Base-by-base conservation (phyloP, 2,329 filamentous ascomycete genomes). In the Ophiostoma sp. region DNA sequence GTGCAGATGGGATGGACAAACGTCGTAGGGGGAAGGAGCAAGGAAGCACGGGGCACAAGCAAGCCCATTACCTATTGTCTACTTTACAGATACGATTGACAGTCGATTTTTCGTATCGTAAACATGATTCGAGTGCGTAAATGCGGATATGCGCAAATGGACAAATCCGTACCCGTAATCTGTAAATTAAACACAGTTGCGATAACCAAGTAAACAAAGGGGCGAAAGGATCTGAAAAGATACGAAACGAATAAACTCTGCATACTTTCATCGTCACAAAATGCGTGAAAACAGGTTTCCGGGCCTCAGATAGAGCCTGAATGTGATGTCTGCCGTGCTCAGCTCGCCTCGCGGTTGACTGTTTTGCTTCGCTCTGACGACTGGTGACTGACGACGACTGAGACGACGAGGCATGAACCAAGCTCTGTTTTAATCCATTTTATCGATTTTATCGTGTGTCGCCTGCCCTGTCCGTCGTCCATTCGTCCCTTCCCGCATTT, bases 181-280 rank as follows among this genome's bases (percentile, higher is more conserved):
- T 5, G n/a, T 66, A 66, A 28, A 66, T 28, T 45, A 66, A 45
- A 45, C 36, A 42, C 22, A n/a, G 61, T 22, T 45, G 61, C 61
- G 61, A 66, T 28, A 45, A 45, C 61, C 17, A 36, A 39, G 36
- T 66, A 42, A 66, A 66, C 61, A 66, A 66, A 64, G 33, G 59
- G 59, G 33, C 61, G 42, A 45, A 4, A 66, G n/a, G 31, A 63
- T 39, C 39, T 36, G 25, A 50, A 50, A 28, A 22, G 33, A n/a
- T n/a, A 17, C 39, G 0, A 7, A 7, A 2, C 25, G 15, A 33
- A 25, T 17, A 19, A 4, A 48, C 42, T 55, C 64, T 42, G 39
- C 28, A 48, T 48, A 48, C 42, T 48, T 48, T 19, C 15, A 50
- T 68, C 64, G 42, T 31, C 63, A 33, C 57, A 50, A n/a, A 45